phyloP scores from a whole-genome alignment of 2,329 filamentous ascomycete genomes.

The Verticillium zaregamsianum region DNA sequence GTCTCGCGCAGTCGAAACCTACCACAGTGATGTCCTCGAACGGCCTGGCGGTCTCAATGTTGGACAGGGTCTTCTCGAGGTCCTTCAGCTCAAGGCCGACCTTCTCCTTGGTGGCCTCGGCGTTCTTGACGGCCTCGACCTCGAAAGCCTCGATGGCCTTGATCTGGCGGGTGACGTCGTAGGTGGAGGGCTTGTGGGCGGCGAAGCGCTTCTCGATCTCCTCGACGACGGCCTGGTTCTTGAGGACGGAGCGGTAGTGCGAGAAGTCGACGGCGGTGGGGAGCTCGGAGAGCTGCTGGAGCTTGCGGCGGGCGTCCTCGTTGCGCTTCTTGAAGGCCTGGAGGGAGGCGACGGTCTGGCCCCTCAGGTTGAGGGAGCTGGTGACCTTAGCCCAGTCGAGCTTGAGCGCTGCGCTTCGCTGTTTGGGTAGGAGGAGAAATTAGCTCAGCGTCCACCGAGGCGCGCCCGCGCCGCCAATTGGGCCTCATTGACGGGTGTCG shows the following conservation, averaged over 20 bases:
- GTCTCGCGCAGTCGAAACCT: slow-evolving; percentile 44
- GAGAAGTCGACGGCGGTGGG: slow-evolving; percentile 86
- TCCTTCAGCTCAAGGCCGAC: slow-evolving; percentile 94
- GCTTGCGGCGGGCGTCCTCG: slow-evolving; percentile 94
- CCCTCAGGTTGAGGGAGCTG: slow-evolving; percentile 91
- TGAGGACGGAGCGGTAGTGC: slow-evolving; percentile 85
- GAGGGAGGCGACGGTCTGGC: slow-evolving; percentile 86
- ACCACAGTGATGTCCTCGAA: slow-evolving; percentile 98
- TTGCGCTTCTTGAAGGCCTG: slow-evolving; percentile 99
- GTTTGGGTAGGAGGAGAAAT: slow-evolving; percentile 39
- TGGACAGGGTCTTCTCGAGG: slow-evolving; percentile 89
- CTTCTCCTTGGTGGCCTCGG: slow-evolving; percentile 92
- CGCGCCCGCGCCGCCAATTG: slow-evolving; percentile 9
- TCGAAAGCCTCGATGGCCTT: slow-evolving; percentile 99
- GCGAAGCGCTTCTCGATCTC: slow-evolving; percentile 97
- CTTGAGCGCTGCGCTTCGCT: slow-evolving; percentile 98
- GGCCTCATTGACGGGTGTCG: background rate
- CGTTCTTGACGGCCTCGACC: slow-evolving; percentile 93
- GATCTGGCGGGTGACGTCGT: slow-evolving; percentile 89
- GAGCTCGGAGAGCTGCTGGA: slow-evolving; percentile 78
- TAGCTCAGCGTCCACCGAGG: slow-evolving; percentile 40
- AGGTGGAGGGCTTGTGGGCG: slow-evolving; percentile 85
- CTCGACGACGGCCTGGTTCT: slow-evolving; percentile 93
- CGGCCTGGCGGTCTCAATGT: slow-evolving; percentile 92
- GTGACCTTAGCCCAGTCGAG: slow-evolving; percentile 98